Base-by-base conservation (phyloP, 176 grass and related monocot genomes). In the Neostapfia colusana region DNA sequence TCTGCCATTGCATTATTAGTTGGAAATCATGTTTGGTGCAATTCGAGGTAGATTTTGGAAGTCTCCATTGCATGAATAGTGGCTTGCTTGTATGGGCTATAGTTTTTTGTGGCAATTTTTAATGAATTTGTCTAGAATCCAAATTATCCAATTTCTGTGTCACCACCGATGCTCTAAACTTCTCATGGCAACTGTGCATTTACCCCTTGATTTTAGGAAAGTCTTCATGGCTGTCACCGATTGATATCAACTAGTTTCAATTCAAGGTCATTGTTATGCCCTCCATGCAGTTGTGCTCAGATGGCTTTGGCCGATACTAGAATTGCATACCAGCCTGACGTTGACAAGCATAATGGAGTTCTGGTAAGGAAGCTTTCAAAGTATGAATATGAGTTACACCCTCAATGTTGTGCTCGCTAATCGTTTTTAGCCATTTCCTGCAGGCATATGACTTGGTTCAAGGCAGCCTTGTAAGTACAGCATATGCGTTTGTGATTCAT, bases 391-490 rank as follows among this genome's bases (percentile, higher is more conserved):
- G 56, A 2, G 13, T 39, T 17, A 37, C 38, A 65, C 66, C 69
- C 67, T 84, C 24, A 18, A 35, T 53, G 10, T 48, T 44, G 58
- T 39, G 9, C 53, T 75, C 11, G 77, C 71, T 79, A 69, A 44
- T 71, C 20, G 6, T 67, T 60, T 83, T 0, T 78, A 2, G 71
- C 82, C 46, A 71, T 76, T 80, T 74, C 81, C 55, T 83, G 58
- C 82, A 99, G 95, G 85, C 89, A 63, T 95, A 95, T 88, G 95
- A 99, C 37, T 75, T 99, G 57, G 85, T 95, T 67, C 95, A 99
- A 83, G 95, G 91, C 72, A 90, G 70, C 66, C 91, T 99, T 85
- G 95, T 95, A 92, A 85, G 91, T 86, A 8, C 16, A 86, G 3
- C 39, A 39, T 67, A 27, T 8, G 72, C 10, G 0, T 28, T 15